A percentile compares a stretch with the other conserved stretches of the same genome.
phyloP scores from a whole-genome alignment of 1,284 basidiomycete species.

The Laetiporus sulphureus region DNA sequence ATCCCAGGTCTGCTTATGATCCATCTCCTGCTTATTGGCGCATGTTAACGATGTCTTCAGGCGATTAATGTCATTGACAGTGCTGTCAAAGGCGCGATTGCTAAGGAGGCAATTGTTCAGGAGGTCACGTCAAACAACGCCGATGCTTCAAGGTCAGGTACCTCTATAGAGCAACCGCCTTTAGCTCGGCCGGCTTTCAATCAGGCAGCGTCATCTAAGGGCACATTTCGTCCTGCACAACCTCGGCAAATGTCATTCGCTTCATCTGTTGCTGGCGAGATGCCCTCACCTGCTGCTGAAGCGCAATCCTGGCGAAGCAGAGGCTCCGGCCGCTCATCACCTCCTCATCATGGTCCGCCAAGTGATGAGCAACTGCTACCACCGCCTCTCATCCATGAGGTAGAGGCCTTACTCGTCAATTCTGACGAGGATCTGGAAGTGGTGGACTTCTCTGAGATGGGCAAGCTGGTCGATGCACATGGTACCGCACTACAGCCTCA shows the following conservation, averaged over 20 bases:
- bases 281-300: constrained; percentile 29
- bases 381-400: constrained; percentile 32
- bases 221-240: constrained; percentile 19
- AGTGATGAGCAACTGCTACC: constrained; percentile 15
- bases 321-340: constrained; percentile 26
- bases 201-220: constrained; percentile 28
- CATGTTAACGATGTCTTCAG: too few species aligned
- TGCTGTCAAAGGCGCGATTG: too few species aligned
- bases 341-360: constrained; percentile 16
- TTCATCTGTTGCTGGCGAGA: constrained; percentile 13
- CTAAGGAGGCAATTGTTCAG: too few species aligned
- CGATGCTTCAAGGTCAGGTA: too few species aligned
- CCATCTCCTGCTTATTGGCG: neutral
- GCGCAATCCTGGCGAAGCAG: constrained; percentile 62
- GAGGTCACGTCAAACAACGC: too few species aligned
- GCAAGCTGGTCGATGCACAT: constrained; percentile 49
- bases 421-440: constrained; percentile 62
- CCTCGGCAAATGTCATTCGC: constrained; percentile 24
- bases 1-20: constrained; percentile 22
- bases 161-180: constrained; percentile 4
- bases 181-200: constrained; percentile 12
- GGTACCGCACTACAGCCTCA: constrained; percentile 19
- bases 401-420: constrained; percentile 40
- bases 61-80: constrained; percentile 41
- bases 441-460: constrained; percentile 72